phyloP scores from a whole-genome alignment of 768 basidiomycete species.

The Amanita exitialis region DNA sequence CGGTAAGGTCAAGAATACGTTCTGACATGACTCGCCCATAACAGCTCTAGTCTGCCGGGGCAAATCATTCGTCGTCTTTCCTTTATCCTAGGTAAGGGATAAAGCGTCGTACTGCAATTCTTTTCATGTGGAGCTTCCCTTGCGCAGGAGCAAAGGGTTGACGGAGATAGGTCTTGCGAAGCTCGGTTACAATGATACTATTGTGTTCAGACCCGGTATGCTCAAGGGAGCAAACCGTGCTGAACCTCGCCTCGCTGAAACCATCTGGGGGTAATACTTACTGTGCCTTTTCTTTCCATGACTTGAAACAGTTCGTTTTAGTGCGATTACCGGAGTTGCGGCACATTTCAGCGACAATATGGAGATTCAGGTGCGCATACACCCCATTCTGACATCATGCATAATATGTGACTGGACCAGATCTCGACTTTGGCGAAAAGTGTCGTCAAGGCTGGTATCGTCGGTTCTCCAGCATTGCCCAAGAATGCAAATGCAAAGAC shows the following conservation, averaged over 20 bases:
- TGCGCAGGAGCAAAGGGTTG: constrained; percentile 56
- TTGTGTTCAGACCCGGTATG: constrained; percentile 58
- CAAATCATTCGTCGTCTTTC: constrained; percentile 37
- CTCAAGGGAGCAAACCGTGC: constrained; percentile 37
- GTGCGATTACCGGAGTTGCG: constrained; percentile 20
- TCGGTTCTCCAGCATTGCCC: constrained; percentile 43
- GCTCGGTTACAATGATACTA: constrained; percentile 61
- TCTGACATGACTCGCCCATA: not conserved
- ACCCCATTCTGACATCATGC: not conserved
- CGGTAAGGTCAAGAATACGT: constrained; percentile 28
- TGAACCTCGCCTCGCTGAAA: constrained; percentile 30
- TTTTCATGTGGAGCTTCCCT: not conserved
- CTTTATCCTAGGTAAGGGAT: constrained; percentile 36
- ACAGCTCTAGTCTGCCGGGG: constrained; percentile 30
- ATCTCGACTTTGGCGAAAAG: constrained; percentile 42
- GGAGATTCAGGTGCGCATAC: constrained; percentile 34
- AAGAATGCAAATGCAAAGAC: constrained; percentile 30
- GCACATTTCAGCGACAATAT: constrained; percentile 26
- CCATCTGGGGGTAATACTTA: constrained; percentile 27
- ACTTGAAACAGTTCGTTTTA: constrained; percentile 16
- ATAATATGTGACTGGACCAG: constrained; percentile 20
- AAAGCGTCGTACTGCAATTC: not conserved
- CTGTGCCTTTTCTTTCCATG: not conserved
- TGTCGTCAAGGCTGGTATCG: constrained; percentile 39
- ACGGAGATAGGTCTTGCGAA: constrained; percentile 61